Evolutionary conservation across 371 early-diverging fungal genomes (phyloP).

Genomic region (Paraphysoderma sedebokerense): DNA sequence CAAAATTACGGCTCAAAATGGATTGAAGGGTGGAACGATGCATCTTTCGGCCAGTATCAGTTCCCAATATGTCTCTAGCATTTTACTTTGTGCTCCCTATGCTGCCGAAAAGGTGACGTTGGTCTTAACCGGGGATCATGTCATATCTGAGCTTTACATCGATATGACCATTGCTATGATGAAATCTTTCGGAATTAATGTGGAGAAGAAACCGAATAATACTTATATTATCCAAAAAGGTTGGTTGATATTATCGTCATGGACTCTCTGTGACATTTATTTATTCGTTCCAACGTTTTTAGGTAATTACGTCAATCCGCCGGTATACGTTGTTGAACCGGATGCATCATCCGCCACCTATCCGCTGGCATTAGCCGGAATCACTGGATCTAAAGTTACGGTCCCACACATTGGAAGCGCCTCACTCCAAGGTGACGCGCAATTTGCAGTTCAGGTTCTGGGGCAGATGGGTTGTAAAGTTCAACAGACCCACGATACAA

Average conservation of each 20-base stretch:
- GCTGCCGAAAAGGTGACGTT: slow-evolving; percentile 58
- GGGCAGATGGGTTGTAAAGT: slow-evolving; percentile 83
- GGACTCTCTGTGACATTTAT: no score
- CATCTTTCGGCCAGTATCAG: slow-evolving; percentile 79
- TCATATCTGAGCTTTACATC: slow-evolving; percentile 94
- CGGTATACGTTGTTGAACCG: slow-evolving; percentile 74
- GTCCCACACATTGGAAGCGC: slow-evolving; percentile 78
- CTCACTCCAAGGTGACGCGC: slow-evolving; percentile 81
- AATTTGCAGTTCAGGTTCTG: slow-evolving; percentile 81
- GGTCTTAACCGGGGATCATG: slow-evolving; percentile 71
- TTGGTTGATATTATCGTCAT: no score
- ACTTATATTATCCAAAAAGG: slow-evolving; percentile 63
- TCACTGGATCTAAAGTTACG: slow-evolving; percentile 73
- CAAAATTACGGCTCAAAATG: slow-evolving; percentile 49
- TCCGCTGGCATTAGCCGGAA: slow-evolving; percentile 92
- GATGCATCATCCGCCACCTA: slow-evolving; percentile 96
- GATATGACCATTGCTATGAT: slow-evolving; percentile 98
- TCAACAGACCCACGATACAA: slow-evolving; percentile 59
- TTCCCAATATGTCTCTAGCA: slow-evolving; percentile 94
- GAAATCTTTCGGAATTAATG: slow-evolving; percentile 75
- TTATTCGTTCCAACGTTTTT: no score
- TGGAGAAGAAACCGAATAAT: slow-evolving; percentile 54
- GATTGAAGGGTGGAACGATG: slow-evolving; percentile 76
- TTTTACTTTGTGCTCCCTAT: slow-evolving; percentile 88
- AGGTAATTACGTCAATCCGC: slow-evolving; percentile 67